Evolutionary conservation across 208 protist genomes (phyloP).

Genomic region (Acanthamoeba pearcei): DNA sequence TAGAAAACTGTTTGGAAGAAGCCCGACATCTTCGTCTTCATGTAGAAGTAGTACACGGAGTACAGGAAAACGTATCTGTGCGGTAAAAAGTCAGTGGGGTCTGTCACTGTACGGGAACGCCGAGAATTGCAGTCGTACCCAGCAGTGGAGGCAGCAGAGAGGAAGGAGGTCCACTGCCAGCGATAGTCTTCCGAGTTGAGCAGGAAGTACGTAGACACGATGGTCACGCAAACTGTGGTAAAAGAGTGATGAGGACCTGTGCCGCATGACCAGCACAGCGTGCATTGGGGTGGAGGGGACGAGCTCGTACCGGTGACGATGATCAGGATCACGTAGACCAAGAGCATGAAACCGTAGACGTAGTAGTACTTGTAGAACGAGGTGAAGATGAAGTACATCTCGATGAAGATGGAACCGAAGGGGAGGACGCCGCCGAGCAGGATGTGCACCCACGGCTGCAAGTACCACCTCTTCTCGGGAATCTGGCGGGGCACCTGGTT

Average conservation of each 20-base stretch:
- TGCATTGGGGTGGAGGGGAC: too few relatives aligned
- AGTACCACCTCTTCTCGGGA: conserved; percentile 91
- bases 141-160: conserved; percentile 90
- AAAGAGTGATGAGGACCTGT: background rate
- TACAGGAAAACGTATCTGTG: conserved; percentile 94
- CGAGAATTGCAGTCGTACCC: background rate
- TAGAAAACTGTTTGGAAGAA: conserved; percentile 94
- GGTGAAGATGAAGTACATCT: conserved; percentile 96
- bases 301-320: conserved; percentile 86
- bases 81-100: background rate
- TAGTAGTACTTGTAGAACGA: conserved; percentile 98
- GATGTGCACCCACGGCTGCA: conserved; percentile 84
- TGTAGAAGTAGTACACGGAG: conserved; percentile 94
- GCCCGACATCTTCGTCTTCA: conserved; percentile 93
- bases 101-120: background rate
- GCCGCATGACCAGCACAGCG: background rate
- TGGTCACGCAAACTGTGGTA: conserved; percentile 89
- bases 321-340: conserved; percentile 94
- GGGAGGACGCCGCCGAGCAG: conserved; percentile 94
- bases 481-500: conserved; percentile 95
- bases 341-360: conserved; percentile 96
- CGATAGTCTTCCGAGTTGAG: conserved; percentile 95
- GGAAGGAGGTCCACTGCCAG: conserved; percentile 96
- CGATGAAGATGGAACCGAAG: conserved; percentile 96
- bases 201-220: conserved; percentile 95